phyloP scores from a whole-genome alignment of 495 filamentous ascomycete genomes.

The Bryoglossum gracile region DNA sequence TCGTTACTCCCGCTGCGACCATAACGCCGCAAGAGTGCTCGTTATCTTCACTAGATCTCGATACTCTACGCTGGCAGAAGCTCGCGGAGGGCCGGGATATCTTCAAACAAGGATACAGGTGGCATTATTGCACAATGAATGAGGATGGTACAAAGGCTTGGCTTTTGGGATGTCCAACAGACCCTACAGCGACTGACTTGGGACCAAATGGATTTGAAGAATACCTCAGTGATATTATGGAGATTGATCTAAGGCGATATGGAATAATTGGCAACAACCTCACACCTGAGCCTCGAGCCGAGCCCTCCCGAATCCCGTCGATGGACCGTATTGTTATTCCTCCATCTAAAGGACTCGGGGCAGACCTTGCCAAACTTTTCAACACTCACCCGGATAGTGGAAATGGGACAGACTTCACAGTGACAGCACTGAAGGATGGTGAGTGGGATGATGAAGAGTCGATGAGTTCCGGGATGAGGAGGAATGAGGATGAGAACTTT shows the following conservation, averaged over 20 bases:
- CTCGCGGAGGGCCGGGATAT: constrained; percentile 89
- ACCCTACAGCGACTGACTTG: constrained; percentile 40
- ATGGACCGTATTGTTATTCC: constrained; percentile 27
- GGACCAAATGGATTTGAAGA: constrained; percentile 60
- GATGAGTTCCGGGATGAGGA: constrained; percentile 39
- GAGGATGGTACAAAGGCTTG: constrained; percentile 91
- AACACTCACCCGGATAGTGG: constrained; percentile 69
- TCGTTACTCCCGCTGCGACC: constrained; percentile 85
- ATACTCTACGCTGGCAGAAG: constrained; percentile 83
- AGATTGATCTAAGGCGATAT: constrained; percentile 78
- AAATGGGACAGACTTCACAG: constrained; percentile 75
- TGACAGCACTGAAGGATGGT: constrained; percentile 72
- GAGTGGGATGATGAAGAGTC: constrained; percentile 57
- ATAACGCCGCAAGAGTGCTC: constrained; percentile 80
- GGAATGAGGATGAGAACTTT: constrained; percentile 33
- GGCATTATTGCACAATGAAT: constrained; percentile 96
- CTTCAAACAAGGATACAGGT: constrained; percentile 78
- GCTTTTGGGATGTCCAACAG: constrained; percentile 84
- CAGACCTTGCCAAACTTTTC: constrained; percentile 78
- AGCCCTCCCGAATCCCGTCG: constrained; percentile 45
- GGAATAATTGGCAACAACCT: constrained; percentile 79
- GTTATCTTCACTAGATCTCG: constrained; percentile 77
- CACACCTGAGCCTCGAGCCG: constrained; percentile 49
- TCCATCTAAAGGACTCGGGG: constrained; percentile 60
- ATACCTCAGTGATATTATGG: constrained; percentile 86